These are phyloP conservation scores for Malassezia caprae DNA, from an alignment of 1,284 basidiomycete genomes.

Conservation along the genomic window DNA sequence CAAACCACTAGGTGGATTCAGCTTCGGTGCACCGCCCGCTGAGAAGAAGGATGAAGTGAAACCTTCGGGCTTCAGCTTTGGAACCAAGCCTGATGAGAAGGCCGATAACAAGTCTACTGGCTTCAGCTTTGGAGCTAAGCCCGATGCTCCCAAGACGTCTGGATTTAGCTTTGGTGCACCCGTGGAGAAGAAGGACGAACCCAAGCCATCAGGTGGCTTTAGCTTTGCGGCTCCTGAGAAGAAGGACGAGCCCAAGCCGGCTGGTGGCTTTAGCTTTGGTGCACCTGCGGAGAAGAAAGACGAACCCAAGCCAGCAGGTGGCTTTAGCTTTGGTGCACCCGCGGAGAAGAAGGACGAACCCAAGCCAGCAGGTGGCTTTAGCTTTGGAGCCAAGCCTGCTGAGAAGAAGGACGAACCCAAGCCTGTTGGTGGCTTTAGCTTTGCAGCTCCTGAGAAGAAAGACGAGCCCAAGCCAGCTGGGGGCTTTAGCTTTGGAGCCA, in stretches of 20 bases:
- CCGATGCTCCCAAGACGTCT: background rate
- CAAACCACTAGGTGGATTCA: conserved; percentile 18
- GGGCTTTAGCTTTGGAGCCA: conserved; percentile 9
- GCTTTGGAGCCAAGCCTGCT: background rate
- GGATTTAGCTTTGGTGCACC: conserved; percentile 10
- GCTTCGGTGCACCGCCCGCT: conserved; percentile 16
- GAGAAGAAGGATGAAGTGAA: background rate
- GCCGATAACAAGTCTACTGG: conserved; percentile 10
- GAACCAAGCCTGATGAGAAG: conserved; percentile 12
- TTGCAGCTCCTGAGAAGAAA: background rate
- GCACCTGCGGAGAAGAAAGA: background rate
- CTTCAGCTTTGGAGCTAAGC: conserved; percentile 10
- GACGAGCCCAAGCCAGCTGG: conserved; percentile 9
- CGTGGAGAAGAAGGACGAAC: background rate
- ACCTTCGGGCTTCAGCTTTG: conserved; percentile 25
- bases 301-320: conserved; percentile 2
- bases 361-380: background rate
- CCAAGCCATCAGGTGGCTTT: conserved; percentile 3
- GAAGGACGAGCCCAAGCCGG: conserved; percentile 2
- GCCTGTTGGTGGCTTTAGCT: conserved; percentile 1
- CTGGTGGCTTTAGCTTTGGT: conserved; percentile 7
- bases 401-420: conserved; percentile 7
- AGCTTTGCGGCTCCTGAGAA: background rate
- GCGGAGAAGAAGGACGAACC: background rate
- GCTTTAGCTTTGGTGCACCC: conserved; percentile 11